These are phyloP conservation scores for Beta macrorhiza DNA, from an alignment of 179 eudicot genomes.

Conservation along the genomic window DNA sequence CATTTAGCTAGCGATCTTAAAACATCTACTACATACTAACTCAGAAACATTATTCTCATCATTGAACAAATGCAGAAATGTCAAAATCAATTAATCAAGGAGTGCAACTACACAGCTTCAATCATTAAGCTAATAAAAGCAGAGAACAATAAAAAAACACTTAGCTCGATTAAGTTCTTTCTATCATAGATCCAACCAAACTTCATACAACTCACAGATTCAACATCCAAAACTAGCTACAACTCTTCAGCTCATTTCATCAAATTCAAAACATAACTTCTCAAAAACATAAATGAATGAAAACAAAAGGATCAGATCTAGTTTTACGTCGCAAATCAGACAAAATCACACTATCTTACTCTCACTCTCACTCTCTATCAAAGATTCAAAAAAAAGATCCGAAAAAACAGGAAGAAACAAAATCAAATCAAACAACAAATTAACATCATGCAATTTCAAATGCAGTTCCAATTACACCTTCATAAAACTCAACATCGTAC, in stretches of 20 bases:
- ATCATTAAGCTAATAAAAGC: too few species aligned
- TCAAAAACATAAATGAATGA: background rate
- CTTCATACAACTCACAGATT: background rate
- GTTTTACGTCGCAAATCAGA: background rate
- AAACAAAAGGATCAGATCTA: slow-evolving; percentile 11
- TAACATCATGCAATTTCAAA: background rate
- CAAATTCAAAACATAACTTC: background rate
- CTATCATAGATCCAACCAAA: background rate
- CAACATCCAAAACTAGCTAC: background rate
- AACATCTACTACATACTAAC: background rate
- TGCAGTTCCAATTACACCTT: background rate
- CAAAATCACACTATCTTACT: background rate
- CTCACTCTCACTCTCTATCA: background rate
- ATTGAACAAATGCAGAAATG: background rate
- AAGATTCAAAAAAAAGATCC: too few species aligned
- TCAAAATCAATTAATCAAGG: background rate
- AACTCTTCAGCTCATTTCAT: background rate
- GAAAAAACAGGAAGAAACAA: background rate
- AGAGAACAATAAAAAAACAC: background rate
- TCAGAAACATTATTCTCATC: too few species aligned
- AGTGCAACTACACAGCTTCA: background rate
- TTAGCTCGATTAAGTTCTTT: background rate
- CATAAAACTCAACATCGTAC: background rate
- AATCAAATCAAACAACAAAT: background rate
- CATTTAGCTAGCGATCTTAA: background rate